Base-by-base conservation (phyloP, 352 stramenopile genomes). In the Thraustotheca clavata region DNA sequence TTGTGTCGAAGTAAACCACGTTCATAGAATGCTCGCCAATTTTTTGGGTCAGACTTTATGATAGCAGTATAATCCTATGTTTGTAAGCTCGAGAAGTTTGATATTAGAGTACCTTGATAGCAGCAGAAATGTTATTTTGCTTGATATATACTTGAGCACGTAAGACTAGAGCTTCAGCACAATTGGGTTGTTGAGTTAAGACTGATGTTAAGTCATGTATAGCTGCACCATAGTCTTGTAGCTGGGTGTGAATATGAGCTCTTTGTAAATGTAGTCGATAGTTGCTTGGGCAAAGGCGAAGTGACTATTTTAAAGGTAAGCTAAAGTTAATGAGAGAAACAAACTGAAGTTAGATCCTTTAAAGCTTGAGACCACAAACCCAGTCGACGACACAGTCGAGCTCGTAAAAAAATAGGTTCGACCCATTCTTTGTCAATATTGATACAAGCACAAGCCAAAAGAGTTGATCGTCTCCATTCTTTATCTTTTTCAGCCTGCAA, bases 1-100 rank as follows among this genome's bases (percentile, higher is more conserved):
- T 76, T 71, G 20, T 89, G 75, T 12, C 82, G 80, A 27, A 91
- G 72, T 34, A 77, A 83, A 4, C 77, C 82, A 22, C 82, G 78
- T 59, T 91, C 82, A 60, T 89, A 91, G 55, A 87, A 87, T n/a
- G 82, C 82, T 16, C 79, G 77, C 82, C 82, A 91, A 67, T 81
- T 88, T 33, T 70, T 70, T n/a, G 77, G 73, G 38, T 91, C 82
- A 12, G 80, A 69, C 0, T 72, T 60, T 9, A 89, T 47, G 8
- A 79, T 80, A 0, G 77, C 77, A 14, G 82, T 83, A 18, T 89
- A 62, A 35, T 91, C 82, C 20, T 89, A 76, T 0, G n/a, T 47
- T 47, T 2, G 39, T 47, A 27, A 24, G 39, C 22, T 47, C 4
- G 4, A 47, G 27, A 47, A 47, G 27, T 47, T 47, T 2, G 2